Conservation (phyloP, 2,329 filamentous ascomycete genomes). For the Penicillium sp. region DNA sequence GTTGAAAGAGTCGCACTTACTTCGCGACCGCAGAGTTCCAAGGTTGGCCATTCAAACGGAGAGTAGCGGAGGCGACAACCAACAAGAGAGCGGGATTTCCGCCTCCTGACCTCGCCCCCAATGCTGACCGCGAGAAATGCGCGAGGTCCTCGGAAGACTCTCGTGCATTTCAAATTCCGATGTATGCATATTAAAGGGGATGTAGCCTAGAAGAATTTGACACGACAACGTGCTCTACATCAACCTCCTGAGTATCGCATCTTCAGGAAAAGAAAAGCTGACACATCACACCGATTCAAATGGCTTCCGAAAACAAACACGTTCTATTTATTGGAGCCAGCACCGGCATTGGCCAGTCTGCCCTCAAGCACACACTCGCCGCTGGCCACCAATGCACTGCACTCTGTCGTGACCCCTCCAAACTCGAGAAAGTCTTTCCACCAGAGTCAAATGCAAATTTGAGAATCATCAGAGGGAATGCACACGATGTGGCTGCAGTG, state of each 20-base stretch:
- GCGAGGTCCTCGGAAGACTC: neutral
- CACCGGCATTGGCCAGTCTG: conserved; percentile 49
- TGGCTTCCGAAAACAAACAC: conserved; percentile 16
- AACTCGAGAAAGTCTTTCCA: conserved; percentile 49
- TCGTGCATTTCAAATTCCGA: neutral
- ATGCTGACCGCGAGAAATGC: conserved; percentile 3
- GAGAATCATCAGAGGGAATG: conserved; percentile 52
- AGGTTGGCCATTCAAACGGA: neutral
- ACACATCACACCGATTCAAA: conserved; percentile 4
- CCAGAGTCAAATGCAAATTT: conserved; percentile 42
- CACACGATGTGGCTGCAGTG: conserved; percentile 46
- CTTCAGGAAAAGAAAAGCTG: neutral
- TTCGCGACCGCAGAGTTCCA: neutral
- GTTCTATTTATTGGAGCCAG: conserved; percentile 58
- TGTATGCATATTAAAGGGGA: neutral
- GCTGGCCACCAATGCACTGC: conserved; percentile 50
- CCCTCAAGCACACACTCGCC: conserved; percentile 48
- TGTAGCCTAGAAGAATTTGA: neutral
- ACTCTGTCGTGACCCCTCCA: conserved; percentile 52
- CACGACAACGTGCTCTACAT: too few relatives aligned
- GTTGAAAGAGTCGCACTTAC: too few relatives aligned
- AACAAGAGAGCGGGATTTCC: neutral
- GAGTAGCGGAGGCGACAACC: neutral
- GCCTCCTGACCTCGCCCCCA: neutral
- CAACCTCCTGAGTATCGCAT: neutral